These are phyloP conservation scores for Trichocladium uniseriatum DNA, from an alignment of 495 filamentous ascomycete species.

Conservation along the genomic window DNA sequence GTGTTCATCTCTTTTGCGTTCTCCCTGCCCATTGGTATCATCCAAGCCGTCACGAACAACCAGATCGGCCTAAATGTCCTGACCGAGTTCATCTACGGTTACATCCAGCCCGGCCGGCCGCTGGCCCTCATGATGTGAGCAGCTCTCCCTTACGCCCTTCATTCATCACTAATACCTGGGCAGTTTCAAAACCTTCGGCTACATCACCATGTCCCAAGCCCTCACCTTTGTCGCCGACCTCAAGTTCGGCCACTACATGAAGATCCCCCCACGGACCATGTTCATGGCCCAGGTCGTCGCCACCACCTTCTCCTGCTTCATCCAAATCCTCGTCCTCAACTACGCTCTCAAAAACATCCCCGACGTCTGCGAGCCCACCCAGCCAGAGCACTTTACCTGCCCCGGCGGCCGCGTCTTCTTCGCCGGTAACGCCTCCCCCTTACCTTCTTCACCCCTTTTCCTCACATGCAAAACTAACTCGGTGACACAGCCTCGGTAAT, in stretches of 20 bases:
- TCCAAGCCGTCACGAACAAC: constrained; percentile 59
- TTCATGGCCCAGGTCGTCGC: constrained; percentile 61
- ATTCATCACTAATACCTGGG: not conserved
- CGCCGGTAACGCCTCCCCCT: constrained; percentile 30
- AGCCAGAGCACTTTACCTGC: constrained; percentile 57
- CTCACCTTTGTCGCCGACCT: constrained; percentile 47
- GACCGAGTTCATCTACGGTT: constrained; percentile 64
- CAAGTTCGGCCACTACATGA: constrained; percentile 62
- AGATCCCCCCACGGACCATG: constrained; percentile 56
- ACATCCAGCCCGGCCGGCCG: constrained; percentile 58
- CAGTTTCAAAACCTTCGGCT: constrained; percentile 66
- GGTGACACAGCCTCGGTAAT: constrained; percentile 49
- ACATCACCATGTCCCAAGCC: constrained; percentile 55
- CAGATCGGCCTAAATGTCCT: constrained; percentile 60
- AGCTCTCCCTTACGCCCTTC: not conserved
- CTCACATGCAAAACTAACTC: no score
- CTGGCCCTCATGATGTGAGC: constrained; percentile 56
- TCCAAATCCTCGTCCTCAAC: constrained; percentile 57
- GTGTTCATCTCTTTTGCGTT: constrained; percentile 49
- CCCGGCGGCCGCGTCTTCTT: constrained; percentile 61
- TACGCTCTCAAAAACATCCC: constrained; percentile 55
- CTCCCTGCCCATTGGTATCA: constrained; percentile 48
- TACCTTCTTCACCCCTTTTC: not conserved
- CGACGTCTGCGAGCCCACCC: constrained; percentile 50
- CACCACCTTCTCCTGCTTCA: constrained; percentile 55